Conservation (phyloP, 257 asterid genomes). For the Solanum paucissectum region DNA sequence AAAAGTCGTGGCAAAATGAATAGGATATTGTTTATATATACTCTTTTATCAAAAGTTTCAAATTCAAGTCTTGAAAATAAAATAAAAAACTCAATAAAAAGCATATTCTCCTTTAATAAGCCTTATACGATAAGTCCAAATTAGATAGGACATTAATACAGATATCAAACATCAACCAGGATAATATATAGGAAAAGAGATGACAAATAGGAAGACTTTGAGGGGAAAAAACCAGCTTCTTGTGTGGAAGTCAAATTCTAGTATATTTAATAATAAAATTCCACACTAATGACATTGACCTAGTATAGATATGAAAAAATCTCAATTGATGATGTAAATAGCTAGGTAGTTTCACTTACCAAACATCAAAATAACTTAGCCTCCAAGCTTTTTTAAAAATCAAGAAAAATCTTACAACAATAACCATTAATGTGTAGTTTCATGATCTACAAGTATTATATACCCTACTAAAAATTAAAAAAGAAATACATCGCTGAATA, state of each 20-base stretch:
- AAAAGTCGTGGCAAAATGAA: background rate
- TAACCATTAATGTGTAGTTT: background rate
- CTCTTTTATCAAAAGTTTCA: background rate
- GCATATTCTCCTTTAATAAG: background rate
- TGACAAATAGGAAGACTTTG: background rate
- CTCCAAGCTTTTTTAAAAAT: background rate
- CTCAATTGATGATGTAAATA: slow-evolving; percentile 5
- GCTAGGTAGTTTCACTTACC: background rate
- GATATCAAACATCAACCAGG: background rate
- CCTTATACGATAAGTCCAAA: background rate
- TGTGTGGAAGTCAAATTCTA: background rate
- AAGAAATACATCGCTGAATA: background rate
- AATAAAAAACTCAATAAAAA: background rate
- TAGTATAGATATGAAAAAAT: background rate
- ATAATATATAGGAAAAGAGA: background rate
- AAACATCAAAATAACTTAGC: background rate
- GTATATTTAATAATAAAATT: background rate
- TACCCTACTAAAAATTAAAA: background rate
- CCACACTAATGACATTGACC: background rate
- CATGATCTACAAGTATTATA: background rate
- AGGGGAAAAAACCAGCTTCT: background rate
- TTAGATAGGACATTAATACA: background rate
- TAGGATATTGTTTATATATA: background rate
- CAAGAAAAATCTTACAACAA: background rate
- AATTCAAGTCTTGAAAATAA: background rate